A percentile compares a stretch with the other conserved stretches of the same genome.
Conservation (phyloP, 2,329 filamentous ascomycete species). For the Fusarium graminum region DNA sequence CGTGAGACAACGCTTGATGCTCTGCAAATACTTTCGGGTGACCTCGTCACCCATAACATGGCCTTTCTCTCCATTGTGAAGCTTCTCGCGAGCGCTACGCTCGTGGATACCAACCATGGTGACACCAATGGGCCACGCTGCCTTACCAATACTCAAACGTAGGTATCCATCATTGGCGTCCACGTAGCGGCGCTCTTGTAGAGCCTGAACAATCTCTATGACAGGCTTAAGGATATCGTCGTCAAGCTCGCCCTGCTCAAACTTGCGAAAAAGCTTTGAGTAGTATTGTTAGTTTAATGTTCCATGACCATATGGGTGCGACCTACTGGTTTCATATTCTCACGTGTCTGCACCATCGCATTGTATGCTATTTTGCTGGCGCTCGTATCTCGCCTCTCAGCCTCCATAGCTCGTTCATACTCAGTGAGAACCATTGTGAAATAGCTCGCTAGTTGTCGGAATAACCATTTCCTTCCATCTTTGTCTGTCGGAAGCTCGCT, state of each 20-base stretch:
- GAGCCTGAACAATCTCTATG: slow-evolving; percentile 90
- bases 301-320: not conserved
- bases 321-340: slow-evolving; percentile 83
- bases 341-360: slow-evolving; percentile 87
- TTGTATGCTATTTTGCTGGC: slow-evolving; percentile 85
- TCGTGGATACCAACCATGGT: slow-evolving; percentile 99
- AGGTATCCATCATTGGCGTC: slow-evolving; percentile 97
- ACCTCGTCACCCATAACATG: slow-evolving; percentile 98
- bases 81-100: slow-evolving; percentile 92
- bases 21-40: slow-evolving; percentile 95
- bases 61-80: slow-evolving; percentile 88
- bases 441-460: slow-evolving; percentile 90
- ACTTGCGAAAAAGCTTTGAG: slow-evolving; percentile 81
- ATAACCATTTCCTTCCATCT: slow-evolving; percentile 77
- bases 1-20: slow-evolving; percentile 95
- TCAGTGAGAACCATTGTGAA: slow-evolving; percentile 95
- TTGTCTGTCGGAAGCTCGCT: slow-evolving; percentile 71
- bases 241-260: slow-evolving; percentile 85
- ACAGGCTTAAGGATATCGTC: slow-evolving; percentile 84
- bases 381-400: slow-evolving; percentile 72
- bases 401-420: slow-evolving; percentile 84
- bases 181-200: slow-evolving; percentile 91
- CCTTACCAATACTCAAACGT: slow-evolving; percentile 92
- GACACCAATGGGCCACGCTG: slow-evolving; percentile 98
- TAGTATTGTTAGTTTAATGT: slow-evolving; percentile 12